These are phyloP conservation scores for Fagus sylvatica DNA, from an alignment of 306 rosid species.

Conservation along the genomic window DNA sequence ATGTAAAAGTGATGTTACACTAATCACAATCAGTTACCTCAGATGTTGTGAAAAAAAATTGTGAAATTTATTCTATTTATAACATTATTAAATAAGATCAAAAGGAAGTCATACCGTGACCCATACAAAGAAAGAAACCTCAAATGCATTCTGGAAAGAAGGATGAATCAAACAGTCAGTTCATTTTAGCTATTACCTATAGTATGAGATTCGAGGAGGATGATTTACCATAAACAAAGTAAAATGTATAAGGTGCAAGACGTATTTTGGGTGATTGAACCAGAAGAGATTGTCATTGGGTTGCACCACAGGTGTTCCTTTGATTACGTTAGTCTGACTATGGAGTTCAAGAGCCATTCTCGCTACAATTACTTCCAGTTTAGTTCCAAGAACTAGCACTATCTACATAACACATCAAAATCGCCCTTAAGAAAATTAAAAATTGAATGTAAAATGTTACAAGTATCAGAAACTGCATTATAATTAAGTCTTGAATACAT, in stretches of 20 bases:
- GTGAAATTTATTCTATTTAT: no score
- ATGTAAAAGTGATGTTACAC: no score
- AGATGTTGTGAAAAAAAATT: no score
- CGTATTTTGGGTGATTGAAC: constrained; percentile 50
- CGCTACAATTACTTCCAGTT: constrained; percentile 56
- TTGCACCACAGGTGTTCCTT: constrained; percentile 57
- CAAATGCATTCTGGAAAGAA: constrained; percentile 55
- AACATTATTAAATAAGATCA: background rate
- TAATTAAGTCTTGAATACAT: constrained; percentile 22
- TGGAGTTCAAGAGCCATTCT: constrained; percentile 45
- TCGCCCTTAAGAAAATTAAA: background rate
- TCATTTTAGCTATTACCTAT: background rate
- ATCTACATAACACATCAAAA: constrained; percentile 23
- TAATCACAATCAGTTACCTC: no score
- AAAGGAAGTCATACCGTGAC: constrained; percentile 41
- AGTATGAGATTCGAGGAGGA: background rate
- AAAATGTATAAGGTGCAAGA: constrained; percentile 50
- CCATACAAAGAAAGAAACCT: constrained; percentile 59
- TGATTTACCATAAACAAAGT: constrained; percentile 48
- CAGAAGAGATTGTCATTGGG: constrained; percentile 59
- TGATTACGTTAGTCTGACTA: constrained; percentile 31
- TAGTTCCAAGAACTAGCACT: constrained; percentile 53
- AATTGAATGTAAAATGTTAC: background rate
- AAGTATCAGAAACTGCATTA: background rate
- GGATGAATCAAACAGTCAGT: background rate